Evolutionary conservation across 176 grass and related monocot genomes (phyloP), one percentile per base, ranked within the genome.

Genomic region (Elaeis guineensis): DNA sequence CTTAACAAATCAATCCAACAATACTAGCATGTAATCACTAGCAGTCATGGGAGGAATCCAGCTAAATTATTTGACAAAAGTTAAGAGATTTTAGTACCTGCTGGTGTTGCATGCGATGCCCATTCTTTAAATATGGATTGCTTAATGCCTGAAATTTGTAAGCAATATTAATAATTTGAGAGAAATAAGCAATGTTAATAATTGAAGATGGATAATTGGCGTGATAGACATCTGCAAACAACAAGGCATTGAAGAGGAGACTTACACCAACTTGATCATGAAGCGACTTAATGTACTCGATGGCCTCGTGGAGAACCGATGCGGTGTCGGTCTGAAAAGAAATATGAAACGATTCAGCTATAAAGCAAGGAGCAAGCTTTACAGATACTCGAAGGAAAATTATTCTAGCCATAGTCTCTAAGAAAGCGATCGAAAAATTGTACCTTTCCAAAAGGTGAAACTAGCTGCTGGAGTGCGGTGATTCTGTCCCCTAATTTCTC

Each of bases 401-500:
- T 6, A 12, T 44, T 44, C 35, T 44, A 44, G 1, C 35, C 9
- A 44, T 44, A 14, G 11, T 44, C 35, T 44, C 35, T 14, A 44
- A 44, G 35, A 44, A 44, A 44, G 35, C 3, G 35, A 44, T 44
- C 35, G 35, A 44, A 44, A 44, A 44, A 14, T 44, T 44, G 11
- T 65, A 96, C 92, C 92, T 96, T 96, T 91, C 92, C 92, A 75
- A 90, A 96, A 90, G 92, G 92, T 65, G 92, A 90, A 61, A 96
- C 92, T 19, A 96, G 72, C 59, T 96, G 92, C 81, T 96, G 92
- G 61, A 96, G 86, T 22, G 87, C 92, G 77, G 92, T 88, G 83
- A 96, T 90, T 87, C 92, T 87, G 83, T 96, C 92, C 75, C 92
- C 92, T 55, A 96, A 69, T 71, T 91, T 96, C 81, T 96, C 92